A percentile compares a stretch with the other conserved stretches of the same genome.
Evolutionary conservation across 257 asterid species (phyloP).

Genomic region (Datura wrightii): DNA sequence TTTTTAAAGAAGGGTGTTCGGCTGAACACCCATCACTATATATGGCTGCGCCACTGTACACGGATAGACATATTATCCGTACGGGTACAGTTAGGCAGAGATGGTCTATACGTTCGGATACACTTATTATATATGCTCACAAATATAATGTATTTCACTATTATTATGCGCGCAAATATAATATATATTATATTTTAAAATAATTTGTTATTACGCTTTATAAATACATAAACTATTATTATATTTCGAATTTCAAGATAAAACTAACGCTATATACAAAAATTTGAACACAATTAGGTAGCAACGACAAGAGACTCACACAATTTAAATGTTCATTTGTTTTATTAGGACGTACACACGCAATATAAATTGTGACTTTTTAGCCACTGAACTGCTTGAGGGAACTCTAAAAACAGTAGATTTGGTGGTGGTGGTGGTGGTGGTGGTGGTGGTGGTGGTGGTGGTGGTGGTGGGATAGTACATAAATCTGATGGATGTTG

Average conservation of each 20-base stretch:
- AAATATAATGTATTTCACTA: too few species aligned
- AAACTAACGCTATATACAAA: neutral
- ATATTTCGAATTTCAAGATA: neutral
- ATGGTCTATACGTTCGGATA: too few species aligned
- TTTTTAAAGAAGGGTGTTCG: too few species aligned
- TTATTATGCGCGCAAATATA: neutral
- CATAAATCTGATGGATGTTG: conserved; percentile 51
- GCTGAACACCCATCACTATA: too few species aligned
- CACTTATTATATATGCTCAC: too few species aligned
- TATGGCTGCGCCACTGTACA: too few species aligned
- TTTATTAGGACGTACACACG: neutral
- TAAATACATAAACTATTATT: neutral
- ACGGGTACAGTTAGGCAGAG: neutral
- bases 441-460: too few species aligned
- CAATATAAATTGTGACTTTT: neutral
- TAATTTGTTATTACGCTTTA: neutral
- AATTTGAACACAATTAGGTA: neutral
- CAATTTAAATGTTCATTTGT: neutral
- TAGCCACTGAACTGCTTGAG: neutral
- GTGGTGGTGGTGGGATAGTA: too few species aligned
- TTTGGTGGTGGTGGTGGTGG: conserved; percentile 31
- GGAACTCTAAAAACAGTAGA: conserved; percentile 34
- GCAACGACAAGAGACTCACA: neutral
- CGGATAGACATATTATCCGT: neutral
- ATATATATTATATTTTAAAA: neutral